Conservation (phyloP, 768 basidiomycete genomes). For the Rhodotorula taiwanensis region DNA sequence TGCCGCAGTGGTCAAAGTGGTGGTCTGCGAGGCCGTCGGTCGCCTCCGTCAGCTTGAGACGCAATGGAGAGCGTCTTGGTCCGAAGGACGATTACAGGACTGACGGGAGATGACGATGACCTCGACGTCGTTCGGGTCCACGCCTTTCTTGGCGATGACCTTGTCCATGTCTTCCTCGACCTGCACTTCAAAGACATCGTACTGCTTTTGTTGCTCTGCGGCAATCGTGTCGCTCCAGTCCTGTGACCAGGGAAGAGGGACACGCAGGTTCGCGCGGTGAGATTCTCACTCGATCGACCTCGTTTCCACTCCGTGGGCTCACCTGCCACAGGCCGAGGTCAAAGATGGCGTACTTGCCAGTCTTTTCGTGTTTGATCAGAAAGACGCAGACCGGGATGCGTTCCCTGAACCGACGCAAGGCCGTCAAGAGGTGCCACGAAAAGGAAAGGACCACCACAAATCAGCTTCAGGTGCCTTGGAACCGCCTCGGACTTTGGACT, state of each 20-base stretch:
- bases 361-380: conserved; percentile 15
- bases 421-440: too few relatives aligned
- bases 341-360: conserved; percentile 16
- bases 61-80: too few relatives aligned
- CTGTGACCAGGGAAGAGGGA: too few relatives aligned
- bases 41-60: neutral
- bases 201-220: neutral
- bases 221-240: conserved; percentile 1
- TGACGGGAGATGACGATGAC: conserved; percentile 19
- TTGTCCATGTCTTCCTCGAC: conserved; percentile 8
- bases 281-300: too few relatives aligned
- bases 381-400: conserved; percentile 11
- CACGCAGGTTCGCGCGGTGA: too few relatives aligned
- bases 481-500: neutral
- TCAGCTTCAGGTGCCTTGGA: neutral
- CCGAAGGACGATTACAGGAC: neutral
- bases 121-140: conserved; percentile 9
- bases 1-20: conserved; percentile 32
- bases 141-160: conserved; percentile 2
- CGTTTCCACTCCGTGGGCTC: too few relatives aligned
- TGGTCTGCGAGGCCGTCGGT: conserved; percentile 1
- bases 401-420: neutral
- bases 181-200: neutral
- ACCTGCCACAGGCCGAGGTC: conserved; percentile 15
- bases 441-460: too few relatives aligned